Evolutionary conservation across 768 basidiomycete species (phyloP).

Genomic region (Rubroboletus satanas): DNA sequence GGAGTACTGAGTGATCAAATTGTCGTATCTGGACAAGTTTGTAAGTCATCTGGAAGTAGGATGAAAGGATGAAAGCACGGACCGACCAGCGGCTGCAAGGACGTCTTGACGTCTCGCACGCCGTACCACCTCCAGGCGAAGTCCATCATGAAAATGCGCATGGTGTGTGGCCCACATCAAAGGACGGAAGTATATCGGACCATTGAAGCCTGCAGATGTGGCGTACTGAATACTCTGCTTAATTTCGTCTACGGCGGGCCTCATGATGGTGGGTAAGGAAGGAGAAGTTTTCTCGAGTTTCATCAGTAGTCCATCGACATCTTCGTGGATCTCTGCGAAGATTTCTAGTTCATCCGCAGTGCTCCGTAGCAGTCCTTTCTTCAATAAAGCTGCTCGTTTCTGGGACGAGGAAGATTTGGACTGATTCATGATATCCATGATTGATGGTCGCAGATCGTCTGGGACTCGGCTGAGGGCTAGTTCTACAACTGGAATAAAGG

Average conservation of each 20-base stretch:
- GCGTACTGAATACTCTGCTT: slow-evolving; percentile 60
- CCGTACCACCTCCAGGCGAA: slow-evolving; percentile 71
- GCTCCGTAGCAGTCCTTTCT: slow-evolving; percentile 64
- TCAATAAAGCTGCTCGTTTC: slow-evolving; percentile 64
- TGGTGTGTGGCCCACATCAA: slow-evolving; percentile 69
- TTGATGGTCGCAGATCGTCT: slow-evolving; percentile 46
- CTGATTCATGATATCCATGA: slow-evolving; percentile 64
- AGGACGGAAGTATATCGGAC: slow-evolving; percentile 66
- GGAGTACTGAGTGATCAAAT: slow-evolving; percentile 58
- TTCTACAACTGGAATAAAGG: slow-evolving; percentile 54
- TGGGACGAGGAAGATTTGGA: slow-evolving; percentile 62
- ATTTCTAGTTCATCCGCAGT: slow-evolving; percentile 73
- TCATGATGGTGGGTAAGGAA: slow-evolving; percentile 44
- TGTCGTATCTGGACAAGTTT: slow-evolving; percentile 56
- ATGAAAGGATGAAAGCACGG: slow-evolving; percentile 11
- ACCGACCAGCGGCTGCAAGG: slow-evolving; percentile 82
- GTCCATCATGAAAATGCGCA: slow-evolving; percentile 64
- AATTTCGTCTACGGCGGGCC: slow-evolving; percentile 55
- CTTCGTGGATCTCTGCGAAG: slow-evolving; percentile 59
- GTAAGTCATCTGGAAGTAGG: not conserved
- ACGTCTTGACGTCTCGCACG: slow-evolving; percentile 64
- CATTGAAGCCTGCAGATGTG: slow-evolving; percentile 54
- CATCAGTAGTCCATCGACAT: slow-evolving; percentile 53
- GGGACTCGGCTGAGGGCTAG: slow-evolving; percentile 60
- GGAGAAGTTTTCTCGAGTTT: slow-evolving; percentile 62